Percentiles rank a stretch among this genome's conserved stretches.
Conservation (phyloP, 345 rosid species). For the Firmiana major region DNA sequence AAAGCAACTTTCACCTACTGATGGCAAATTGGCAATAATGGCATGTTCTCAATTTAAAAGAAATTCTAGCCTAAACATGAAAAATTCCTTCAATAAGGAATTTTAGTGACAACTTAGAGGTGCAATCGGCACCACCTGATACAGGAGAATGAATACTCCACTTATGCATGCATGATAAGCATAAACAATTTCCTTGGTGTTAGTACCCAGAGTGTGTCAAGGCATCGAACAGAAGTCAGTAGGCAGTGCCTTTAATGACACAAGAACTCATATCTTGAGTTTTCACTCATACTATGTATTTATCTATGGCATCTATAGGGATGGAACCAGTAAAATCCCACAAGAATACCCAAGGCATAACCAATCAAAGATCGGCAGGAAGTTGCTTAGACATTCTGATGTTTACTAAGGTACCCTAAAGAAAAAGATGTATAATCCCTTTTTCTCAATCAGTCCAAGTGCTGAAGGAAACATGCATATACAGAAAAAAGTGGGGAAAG, state of each 20-base stretch:
- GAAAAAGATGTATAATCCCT: not conserved
- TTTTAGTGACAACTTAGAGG: not conserved
- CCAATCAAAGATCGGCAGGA: not conserved
- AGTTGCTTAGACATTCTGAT: not conserved
- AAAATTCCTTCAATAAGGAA: not conserved
- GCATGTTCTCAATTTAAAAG: not conserved
- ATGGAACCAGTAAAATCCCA: not conserved
- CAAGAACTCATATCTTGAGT: not conserved
- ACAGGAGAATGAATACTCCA: not conserved
- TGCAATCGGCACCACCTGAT: not conserved
- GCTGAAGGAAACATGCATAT: not conserved
- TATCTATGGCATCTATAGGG: not conserved
- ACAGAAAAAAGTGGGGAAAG: not conserved
- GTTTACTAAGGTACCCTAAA: not conserved
- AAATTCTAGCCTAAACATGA: not conserved
- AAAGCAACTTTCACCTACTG: not conserved
- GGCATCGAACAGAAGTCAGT: not conserved
- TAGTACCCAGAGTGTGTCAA: not conserved
- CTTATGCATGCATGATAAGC: not conserved
- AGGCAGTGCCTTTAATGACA: not conserved
- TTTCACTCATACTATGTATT: not conserved
- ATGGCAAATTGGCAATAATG: not conserved
- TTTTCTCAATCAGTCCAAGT: not conserved
- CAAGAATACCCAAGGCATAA: not conserved
- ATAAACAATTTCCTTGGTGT: not conserved